Conservation (phyloP, 2,329 filamentous ascomycete genomes). For the Lasiodiplodia sp. region DNA sequence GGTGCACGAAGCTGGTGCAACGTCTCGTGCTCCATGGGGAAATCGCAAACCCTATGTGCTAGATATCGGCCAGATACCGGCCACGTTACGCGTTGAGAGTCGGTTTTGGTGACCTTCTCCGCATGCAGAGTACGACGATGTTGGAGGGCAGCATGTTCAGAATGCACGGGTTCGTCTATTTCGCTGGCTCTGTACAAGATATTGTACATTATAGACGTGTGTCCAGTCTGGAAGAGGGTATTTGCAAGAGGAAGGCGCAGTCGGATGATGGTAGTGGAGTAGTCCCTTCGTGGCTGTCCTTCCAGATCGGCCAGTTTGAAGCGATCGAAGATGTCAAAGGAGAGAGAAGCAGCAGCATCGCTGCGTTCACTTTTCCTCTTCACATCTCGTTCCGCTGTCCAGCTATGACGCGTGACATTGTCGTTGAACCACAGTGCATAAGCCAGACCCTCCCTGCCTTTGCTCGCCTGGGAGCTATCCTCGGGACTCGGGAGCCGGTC, state of each 20-base stretch:
- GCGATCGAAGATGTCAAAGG: conserved; percentile 2
- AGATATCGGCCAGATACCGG: conserved; percentile 4
- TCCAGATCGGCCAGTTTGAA: neutral
- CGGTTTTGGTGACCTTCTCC: neutral
- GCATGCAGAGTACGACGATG: neutral
- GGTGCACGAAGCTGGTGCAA: conserved; percentile 46
- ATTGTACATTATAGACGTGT: conserved; percentile 41
- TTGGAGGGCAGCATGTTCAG: neutral
- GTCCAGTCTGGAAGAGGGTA: conserved; percentile 77
- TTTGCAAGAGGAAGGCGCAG: conserved; percentile 68
- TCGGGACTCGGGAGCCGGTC: conserved; percentile 43
- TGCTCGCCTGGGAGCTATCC: conserved; percentile 34
- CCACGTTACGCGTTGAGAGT: conserved; percentile 3
- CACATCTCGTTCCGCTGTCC: neutral
- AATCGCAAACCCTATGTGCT: neutral
- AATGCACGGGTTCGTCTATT: neutral
- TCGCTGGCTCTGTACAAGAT: conserved; percentile 35
- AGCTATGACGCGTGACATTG: neutral
- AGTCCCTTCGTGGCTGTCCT: conserved; percentile 26
- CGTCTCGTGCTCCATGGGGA: neutral
- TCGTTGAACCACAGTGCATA: conserved; percentile 34
- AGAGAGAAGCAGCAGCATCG: neutral
- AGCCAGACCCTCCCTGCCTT: conserved; percentile 45
- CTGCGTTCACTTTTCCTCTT: neutral
- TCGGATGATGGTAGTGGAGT: conserved; percentile 50